Conservation (phyloP, 495 filamentous ascomycete genomes). For the Aspergillus indologenus region DNA sequence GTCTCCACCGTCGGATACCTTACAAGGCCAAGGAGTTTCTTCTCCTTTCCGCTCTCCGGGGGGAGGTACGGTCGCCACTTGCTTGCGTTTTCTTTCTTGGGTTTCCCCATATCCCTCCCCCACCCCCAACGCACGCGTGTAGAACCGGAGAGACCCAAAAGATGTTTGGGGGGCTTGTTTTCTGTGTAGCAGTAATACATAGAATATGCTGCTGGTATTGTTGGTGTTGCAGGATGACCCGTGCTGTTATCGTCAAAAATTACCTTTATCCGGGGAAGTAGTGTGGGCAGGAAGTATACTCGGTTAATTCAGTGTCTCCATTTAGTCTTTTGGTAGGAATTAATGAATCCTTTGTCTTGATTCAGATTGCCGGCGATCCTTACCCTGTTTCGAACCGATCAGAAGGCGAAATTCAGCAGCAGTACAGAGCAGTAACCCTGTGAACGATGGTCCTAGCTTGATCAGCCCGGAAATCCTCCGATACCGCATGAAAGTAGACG, state of each 20-base stretch:
- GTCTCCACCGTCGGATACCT: not conserved
- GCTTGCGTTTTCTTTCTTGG: not conserved
- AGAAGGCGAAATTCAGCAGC: too few species aligned
- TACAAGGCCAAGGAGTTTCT: not conserved
- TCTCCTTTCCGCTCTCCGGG: not conserved
- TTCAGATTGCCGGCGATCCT: too few species aligned
- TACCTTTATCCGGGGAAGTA: not conserved
- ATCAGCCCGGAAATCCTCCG: too few species aligned
- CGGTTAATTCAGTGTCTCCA: not conserved
- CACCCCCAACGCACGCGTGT: not conserved
- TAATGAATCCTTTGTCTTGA: too few species aligned
- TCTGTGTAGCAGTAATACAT: not conserved
- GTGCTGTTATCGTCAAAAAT: not conserved
- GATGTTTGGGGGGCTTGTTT: not conserved
- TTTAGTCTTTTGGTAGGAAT: not conserved
- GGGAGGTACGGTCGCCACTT: not conserved
- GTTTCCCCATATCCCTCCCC: too few species aligned
- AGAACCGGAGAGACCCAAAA: not conserved
- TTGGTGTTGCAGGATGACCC: not conserved
- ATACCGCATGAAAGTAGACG: too few species aligned
- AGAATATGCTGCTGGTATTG: not conserved
- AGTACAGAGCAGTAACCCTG: too few species aligned
- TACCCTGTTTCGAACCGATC: too few species aligned
- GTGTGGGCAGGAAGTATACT: not conserved
- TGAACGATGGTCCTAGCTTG: too few species aligned